phyloP scores from a whole-genome alignment of 1,139 yeast genomes.

The Hyphopichia khmerensis region DNA sequence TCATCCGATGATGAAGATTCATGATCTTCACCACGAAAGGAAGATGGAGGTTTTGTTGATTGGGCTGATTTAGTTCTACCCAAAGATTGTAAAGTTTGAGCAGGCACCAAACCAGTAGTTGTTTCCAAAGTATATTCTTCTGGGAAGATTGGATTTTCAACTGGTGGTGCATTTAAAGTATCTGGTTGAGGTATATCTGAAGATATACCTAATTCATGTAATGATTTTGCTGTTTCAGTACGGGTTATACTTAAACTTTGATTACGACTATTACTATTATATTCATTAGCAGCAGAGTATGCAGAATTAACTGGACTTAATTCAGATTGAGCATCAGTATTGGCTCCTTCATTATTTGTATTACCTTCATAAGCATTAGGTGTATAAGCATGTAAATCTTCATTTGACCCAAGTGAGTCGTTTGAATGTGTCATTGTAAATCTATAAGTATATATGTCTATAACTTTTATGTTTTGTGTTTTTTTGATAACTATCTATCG shows the following conservation, averaged over 20 bases:
- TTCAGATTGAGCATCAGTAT: conserved; percentile 45
- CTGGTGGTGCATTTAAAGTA: conserved; percentile 56
- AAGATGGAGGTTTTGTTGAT: conserved; percentile 13
- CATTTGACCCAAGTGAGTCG: not conserved
- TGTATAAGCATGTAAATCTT: not conserved
- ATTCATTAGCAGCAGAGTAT: not conserved
- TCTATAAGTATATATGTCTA: not conserved
- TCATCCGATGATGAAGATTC: conserved; percentile 4
- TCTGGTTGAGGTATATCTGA: conserved; percentile 54
- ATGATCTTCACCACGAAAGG: not conserved
- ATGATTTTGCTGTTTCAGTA: conserved; percentile 72
- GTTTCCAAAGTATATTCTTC: conserved; percentile 90
- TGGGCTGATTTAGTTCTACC: conserved; percentile 54
- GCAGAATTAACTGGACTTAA: conserved; percentile 19
- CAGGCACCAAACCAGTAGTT: conserved; percentile 81
- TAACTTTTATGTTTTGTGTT: not conserved
- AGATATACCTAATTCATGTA: conserved; percentile 61
- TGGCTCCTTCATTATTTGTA: conserved; percentile 8
- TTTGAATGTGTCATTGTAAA: not conserved
- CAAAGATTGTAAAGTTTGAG: conserved; percentile 61
- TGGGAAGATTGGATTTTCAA: conserved; percentile 72
- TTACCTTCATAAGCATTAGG: conserved; percentile 2
- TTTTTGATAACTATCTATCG: too few species aligned
- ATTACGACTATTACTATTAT: too few species aligned
- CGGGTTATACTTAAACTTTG: conserved; percentile 13